Evolutionary conservation across 768 basidiomycete species (phyloP).

Genomic region (Lyophyllum atratum): DNA sequence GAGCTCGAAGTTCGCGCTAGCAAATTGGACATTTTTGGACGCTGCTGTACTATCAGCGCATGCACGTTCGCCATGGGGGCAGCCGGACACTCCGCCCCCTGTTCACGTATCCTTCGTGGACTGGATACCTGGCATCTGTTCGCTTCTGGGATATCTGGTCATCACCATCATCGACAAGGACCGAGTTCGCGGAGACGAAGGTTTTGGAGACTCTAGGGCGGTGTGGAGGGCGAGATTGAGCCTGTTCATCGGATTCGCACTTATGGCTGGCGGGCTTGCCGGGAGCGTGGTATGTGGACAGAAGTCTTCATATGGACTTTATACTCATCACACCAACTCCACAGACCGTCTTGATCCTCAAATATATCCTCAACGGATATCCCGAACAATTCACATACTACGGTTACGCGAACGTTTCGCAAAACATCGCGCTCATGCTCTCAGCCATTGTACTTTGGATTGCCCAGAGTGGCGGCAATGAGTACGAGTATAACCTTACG

Average conservation of each 20-base stretch:
- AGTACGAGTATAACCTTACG: conserved; percentile 93
- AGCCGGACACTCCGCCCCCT: conserved; percentile 61
- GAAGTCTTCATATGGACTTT: not conserved
- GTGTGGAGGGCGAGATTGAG: conserved; percentile 92
- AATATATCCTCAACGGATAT: conserved; percentile 80
- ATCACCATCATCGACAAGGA: conserved; percentile 97
- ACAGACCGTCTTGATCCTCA: conserved; percentile 87
- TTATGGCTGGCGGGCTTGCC: conserved; percentile 98
- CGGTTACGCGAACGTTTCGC: conserved; percentile 94
- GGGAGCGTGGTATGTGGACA: conserved; percentile 84
- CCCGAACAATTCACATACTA: conserved; percentile 82
- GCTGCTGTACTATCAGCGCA: conserved; percentile 90
- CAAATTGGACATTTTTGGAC: conserved; percentile 94
- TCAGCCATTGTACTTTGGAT: conserved; percentile 91
- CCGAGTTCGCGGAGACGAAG: conserved; percentile 75
- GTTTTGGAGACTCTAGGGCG: conserved; percentile 77
- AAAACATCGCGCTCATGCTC: conserved; percentile 84
- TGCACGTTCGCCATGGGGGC: conserved; percentile 72
- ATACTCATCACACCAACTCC: not conserved
- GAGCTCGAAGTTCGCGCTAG: conserved; percentile 80
- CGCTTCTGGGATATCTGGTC: conserved; percentile 88
- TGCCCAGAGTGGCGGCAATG: conserved; percentile 79
- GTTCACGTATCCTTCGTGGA: conserved; percentile 89
- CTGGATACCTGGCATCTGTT: conserved; percentile 97
- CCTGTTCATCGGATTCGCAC: conserved; percentile 92